Evolutionary conservation across 2,329 filamentous ascomycete genomes (phyloP).

Genomic region (Chaetoscypha palmicola): DNA sequence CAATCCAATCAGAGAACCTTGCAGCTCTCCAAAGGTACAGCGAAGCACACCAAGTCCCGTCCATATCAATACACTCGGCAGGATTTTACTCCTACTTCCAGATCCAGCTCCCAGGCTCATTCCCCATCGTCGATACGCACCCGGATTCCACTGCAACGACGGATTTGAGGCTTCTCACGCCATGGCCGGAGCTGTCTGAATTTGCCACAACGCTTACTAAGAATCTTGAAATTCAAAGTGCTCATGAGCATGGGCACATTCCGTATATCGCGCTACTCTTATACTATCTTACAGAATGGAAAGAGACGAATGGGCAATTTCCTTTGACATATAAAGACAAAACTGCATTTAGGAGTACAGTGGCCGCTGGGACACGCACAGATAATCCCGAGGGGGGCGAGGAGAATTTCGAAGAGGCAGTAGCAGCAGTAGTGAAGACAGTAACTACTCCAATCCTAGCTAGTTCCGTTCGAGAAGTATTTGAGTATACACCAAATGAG

Average conservation of each 20-base stretch:
- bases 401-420: slow-evolving; percentile 95
- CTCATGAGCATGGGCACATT: slow-evolving; percentile 84
- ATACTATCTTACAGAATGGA: slow-evolving; percentile 78
- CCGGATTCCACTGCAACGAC: slow-evolving; percentile 79
- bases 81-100: slow-evolving; percentile 90
- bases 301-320: slow-evolving; percentile 57
- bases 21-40: slow-evolving; percentile 43
- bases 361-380: slow-evolving; percentile 60
- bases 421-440: slow-evolving; percentile 80
- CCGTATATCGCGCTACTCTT: slow-evolving; percentile 80
- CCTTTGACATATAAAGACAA: slow-evolving; percentile 81
- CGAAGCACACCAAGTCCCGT: slow-evolving; percentile 55
- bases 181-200: slow-evolving; percentile 73
- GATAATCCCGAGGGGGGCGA: slow-evolving; percentile 79
- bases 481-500: slow-evolving; percentile 52
- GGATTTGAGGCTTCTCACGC: slow-evolving; percentile 75
- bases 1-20: slow-evolving; percentile 47
- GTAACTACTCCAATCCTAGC: slow-evolving; percentile 63
- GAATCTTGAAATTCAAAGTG: slow-evolving; percentile 61
- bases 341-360: slow-evolving; percentile 66
- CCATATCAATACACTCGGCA: slow-evolving; percentile 78
- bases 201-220: slow-evolving; percentile 62
- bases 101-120: slow-evolving; percentile 68
- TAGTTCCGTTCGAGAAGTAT: slow-evolving; percentile 66
- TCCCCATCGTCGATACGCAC: slow-evolving; percentile 92